These are phyloP conservation scores for Rhizoctonia solani DNA, from an alignment of 1,284 basidiomycete species.

Conservation along the genomic window DNA sequence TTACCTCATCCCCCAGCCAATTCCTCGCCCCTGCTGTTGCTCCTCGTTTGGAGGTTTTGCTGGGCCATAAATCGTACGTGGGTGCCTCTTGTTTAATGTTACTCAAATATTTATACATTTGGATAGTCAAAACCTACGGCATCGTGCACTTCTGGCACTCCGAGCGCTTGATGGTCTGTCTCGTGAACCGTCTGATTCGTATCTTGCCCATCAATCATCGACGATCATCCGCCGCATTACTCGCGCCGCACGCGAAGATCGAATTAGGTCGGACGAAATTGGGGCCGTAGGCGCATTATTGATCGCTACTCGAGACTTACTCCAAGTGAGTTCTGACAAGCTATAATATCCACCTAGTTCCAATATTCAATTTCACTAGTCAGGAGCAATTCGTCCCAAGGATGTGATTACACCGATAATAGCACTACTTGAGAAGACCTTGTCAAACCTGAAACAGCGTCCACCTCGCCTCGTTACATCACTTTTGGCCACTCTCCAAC, in stretches of 20 bases:
- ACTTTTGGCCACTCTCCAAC: background rate
- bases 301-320: constrained; percentile 5
- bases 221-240: constrained; percentile 28
- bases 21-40: constrained; percentile 74
- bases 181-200: constrained; percentile 55
- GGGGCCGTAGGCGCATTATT: constrained; percentile 15
- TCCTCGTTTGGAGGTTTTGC: constrained; percentile 61
- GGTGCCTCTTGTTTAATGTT: constrained; percentile 37
- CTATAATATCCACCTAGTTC: too few relatives aligned
- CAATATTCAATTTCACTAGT: background rate
- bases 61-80: constrained; percentile 75
- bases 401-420: background rate
- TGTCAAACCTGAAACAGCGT: background rate
- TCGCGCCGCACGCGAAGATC: constrained; percentile 14
- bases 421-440: constrained; percentile 18
- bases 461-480: constrained; percentile 7
- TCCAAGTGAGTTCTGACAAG: background rate
- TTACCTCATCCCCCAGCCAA: constrained; percentile 61
- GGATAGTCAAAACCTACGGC: constrained; percentile 59
- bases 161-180: constrained; percentile 57
- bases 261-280: constrained; percentile 9
- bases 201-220: constrained; percentile 29
- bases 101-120: background rate
- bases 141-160: constrained; percentile 63
- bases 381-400: background rate